phyloP scores from a whole-genome alignment of 1,284 basidiomycete genomes.

The Malassezia vespertilionis region DNA sequence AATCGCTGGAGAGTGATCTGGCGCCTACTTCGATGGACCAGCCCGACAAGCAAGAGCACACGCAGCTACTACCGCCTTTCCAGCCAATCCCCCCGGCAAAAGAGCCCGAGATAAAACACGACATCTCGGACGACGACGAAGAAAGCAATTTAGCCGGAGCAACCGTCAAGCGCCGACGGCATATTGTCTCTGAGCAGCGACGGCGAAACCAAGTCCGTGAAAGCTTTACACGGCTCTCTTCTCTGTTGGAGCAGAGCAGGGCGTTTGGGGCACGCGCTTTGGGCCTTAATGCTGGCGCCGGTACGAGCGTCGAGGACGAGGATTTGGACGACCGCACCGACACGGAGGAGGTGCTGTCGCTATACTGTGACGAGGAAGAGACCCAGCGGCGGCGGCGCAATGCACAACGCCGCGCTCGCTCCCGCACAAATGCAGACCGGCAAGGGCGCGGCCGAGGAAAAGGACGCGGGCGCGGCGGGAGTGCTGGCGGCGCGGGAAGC shows the following conservation, averaged over 20 bases:
- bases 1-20: background rate
- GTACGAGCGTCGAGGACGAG: constrained; percentile 45
- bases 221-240: constrained; percentile 42
- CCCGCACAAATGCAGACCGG: constrained; percentile 1
- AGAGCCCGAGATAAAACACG: too few species aligned
- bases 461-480: constrained; percentile 39
- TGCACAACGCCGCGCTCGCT: constrained; percentile 15
- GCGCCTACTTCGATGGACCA: background rate
- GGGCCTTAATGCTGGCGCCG: constrained; percentile 38
- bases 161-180: constrained; percentile 9
- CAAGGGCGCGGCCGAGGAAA: constrained; percentile 5
- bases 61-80: too few species aligned
- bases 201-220: constrained; percentile 43
- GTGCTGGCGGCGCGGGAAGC: constrained; percentile 39
- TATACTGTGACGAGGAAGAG: constrained; percentile 17
- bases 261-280: constrained; percentile 39
- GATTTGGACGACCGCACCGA: constrained; percentile 40
- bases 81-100: too few species aligned
- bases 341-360: constrained; percentile 25
- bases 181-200: constrained; percentile 31
- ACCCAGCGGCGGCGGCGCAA: constrained; percentile 12
- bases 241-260: constrained; percentile 40
- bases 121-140: background rate
- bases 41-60: background rate
- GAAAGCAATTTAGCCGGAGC: background rate